Conservation (phyloP, 352 stramenopile species). For the Phytopythium chamaehyphon region DNA sequence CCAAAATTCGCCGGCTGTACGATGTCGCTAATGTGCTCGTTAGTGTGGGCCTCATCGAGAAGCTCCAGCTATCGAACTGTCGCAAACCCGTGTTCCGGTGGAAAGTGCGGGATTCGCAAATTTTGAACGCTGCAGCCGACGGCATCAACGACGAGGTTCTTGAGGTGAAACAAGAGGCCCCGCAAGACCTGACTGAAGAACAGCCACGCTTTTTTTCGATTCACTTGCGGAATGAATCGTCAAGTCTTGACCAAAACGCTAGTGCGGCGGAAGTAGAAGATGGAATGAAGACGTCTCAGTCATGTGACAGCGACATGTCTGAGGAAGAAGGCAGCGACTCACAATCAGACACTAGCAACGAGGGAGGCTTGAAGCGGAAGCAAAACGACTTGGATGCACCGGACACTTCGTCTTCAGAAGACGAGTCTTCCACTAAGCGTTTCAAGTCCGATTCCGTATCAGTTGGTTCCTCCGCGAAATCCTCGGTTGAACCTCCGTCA, state of each 20-base stretch:
- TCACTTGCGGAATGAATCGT: background rate
- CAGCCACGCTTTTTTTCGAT: background rate
- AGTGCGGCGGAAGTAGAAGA: conserved; percentile 17
- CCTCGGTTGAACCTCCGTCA: background rate
- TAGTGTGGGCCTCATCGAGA: conserved; percentile 90
- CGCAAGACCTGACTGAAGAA: conserved; percentile 3
- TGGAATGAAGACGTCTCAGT: conserved; percentile 48
- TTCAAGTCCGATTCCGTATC: conserved; percentile 6
- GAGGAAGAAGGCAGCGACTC: conserved; percentile 51
- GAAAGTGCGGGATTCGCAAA: conserved; percentile 28
- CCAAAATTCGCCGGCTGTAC: conserved; percentile 96
- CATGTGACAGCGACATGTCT: conserved; percentile 57
- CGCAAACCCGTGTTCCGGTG: conserved; percentile 86
- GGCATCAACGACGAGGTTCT: conserved; percentile 3
- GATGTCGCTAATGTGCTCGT: conserved; percentile 97
- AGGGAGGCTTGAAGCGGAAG: conserved; percentile 35
- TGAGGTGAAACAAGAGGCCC: conserved; percentile 14
- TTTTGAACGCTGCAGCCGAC: background rate
- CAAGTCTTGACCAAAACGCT: conserved; percentile 3
- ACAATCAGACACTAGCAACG: conserved; percentile 37
- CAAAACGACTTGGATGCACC: conserved; percentile 23
- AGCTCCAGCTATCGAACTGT: conserved; percentile 78
- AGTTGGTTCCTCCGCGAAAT: background rate
- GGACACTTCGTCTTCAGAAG: conserved; percentile 26
- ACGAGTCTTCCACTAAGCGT: conserved; percentile 25